Percentiles rank a stretch among this genome's conserved stretches.
Conservation (phyloP, 2,329 filamentous ascomycete species). For the Xylaria sp. region DNA sequence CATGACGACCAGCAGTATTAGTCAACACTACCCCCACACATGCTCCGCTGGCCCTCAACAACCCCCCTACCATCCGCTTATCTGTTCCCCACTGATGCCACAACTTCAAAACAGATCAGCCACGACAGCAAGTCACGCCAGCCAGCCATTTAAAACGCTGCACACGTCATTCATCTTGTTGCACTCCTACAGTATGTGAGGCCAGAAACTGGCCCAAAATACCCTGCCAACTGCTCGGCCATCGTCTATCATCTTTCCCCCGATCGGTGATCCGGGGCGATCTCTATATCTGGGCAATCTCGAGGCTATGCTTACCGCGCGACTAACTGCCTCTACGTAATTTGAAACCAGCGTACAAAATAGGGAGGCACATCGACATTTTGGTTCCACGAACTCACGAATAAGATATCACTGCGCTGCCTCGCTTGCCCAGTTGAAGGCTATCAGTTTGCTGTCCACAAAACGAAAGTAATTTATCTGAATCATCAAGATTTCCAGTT, state of each 20-base stretch:
- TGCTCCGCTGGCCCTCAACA: neutral
- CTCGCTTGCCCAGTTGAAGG: too few species aligned
- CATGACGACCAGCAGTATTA: too few species aligned
- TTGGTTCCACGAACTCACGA: too few species aligned
- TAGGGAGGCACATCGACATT: too few species aligned
- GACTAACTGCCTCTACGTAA: neutral
- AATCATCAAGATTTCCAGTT: neutral
- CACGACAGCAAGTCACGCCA: neutral
- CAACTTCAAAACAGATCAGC: slow-evolving; percentile 12
- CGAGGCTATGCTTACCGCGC: too few species aligned
- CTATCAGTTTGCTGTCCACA: neutral
- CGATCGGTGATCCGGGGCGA: too few species aligned
- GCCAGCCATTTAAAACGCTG: slow-evolving; percentile 20
- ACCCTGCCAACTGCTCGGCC: too few species aligned
- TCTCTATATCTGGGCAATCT: too few species aligned
- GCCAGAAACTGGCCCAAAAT: neutral
- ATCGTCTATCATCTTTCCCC: too few species aligned
- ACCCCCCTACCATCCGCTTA: neutral
- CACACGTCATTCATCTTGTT: slow-evolving; percentile 21
- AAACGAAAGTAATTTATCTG: neutral
- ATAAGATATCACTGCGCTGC: too few species aligned
- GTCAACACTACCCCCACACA: neutral
- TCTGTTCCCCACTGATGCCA: slow-evolving; percentile 7
- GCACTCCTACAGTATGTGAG: neutral
- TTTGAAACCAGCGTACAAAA: neutral